Base-by-base conservation (phyloP, 495 filamentous ascomycete species). In the Staphylotrichum longicolle region DNA sequence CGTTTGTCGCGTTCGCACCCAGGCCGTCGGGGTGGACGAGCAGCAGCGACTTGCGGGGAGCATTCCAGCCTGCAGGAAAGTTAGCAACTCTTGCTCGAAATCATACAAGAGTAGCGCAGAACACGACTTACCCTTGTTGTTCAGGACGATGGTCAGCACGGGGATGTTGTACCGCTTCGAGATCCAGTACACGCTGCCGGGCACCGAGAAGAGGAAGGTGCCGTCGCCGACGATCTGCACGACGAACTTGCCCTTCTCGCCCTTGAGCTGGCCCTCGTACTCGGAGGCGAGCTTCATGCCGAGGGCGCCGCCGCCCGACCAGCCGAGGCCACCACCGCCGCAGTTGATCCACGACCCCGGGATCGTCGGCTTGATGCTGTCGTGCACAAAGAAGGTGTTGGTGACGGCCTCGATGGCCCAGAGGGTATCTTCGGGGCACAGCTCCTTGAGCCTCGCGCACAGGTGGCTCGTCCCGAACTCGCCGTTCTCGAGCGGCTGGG, bases 161-260 rank as follows among this genome's bases (percentile, higher is more conserved):
- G 93, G 93, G 54, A 96, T 93, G 27, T 86, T 84, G 71, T 98
- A 98, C 14, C 93, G 84, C 65, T 85, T 81, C 3, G 86, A 77
- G 58, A 98, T 93, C 93, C 93, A 98, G 75, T 96, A 96, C 20
- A 97, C 92, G 30, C 85, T 89, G 0, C 90, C 90, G 0, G 93
- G 93, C 0, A 98, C 88, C 30, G 85, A 85, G 72, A 98, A 98
- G 5, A 98, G 80, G 72, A 84, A 98, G 0, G 92, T 94, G 10
- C 93, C 93, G 58, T 98, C 93, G 15, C 93, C 93, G 2, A 96
- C 93, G 48, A 98, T 88, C 64, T 96, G 91, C 59, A 89, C 89
- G 3, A 98, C 91, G 66, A 98, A 96, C 66, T 90, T 90, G 39
- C 86, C 85, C 72, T 88, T 88, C n/a, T 47, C 60, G 0, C 84